Evolutionary conservation across 768 basidiomycete genomes (phyloP).

Genomic region (Pholiota molesta): DNA sequence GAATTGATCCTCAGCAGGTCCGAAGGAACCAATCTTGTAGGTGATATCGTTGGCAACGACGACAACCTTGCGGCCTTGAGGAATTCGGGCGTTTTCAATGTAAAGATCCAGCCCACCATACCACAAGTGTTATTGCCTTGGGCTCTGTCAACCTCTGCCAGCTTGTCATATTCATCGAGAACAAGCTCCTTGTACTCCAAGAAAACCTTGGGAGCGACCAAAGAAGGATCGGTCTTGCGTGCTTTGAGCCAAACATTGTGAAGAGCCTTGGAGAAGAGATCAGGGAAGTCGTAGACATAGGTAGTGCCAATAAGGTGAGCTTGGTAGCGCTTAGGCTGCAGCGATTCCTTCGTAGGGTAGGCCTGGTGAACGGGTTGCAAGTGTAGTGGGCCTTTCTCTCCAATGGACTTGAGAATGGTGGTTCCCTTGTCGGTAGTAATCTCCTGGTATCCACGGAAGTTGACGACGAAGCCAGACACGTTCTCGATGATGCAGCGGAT

Average conservation of each 20-base stretch:
- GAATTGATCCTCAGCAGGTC: slow-evolving; percentile 93
- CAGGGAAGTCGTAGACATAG: slow-evolving; percentile 99
- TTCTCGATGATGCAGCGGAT: slow-evolving; percentile 99
- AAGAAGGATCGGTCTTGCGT: slow-evolving; percentile 61
- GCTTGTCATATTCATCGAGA: slow-evolving; percentile 89
- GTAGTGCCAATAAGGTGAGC: slow-evolving; percentile 98
- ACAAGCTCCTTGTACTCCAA: slow-evolving; percentile 90
- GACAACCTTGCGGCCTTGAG: slow-evolving; percentile 82
- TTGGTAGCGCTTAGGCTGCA: slow-evolving; percentile 98
- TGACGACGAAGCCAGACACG: slow-evolving; percentile 97
- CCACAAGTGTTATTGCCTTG: slow-evolving; percentile 95
- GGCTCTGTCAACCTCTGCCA: slow-evolving; percentile 88
- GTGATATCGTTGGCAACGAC: slow-evolving; percentile 99
- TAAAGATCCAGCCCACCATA: slow-evolving; percentile 99
- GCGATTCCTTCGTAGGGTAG: slow-evolving; percentile 96
- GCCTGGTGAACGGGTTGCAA: slow-evolving; percentile 92
- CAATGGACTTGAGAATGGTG: slow-evolving; percentile 96
- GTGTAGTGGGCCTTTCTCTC: slow-evolving; percentile 96
- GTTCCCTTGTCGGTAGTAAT: slow-evolving; percentile 95
- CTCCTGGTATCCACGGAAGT: slow-evolving; percentile 98
- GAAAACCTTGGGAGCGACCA: slow-evolving; percentile 75
- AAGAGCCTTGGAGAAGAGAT: slow-evolving; percentile 96
- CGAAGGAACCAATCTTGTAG: slow-evolving; percentile 97
- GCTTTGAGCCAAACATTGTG: slow-evolving; percentile 90
- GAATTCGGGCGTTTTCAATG: slow-evolving; percentile 90